Base-by-base conservation (phyloP, 768 basidiomycete genomes). In the Tubosaeta sp. region DNA sequence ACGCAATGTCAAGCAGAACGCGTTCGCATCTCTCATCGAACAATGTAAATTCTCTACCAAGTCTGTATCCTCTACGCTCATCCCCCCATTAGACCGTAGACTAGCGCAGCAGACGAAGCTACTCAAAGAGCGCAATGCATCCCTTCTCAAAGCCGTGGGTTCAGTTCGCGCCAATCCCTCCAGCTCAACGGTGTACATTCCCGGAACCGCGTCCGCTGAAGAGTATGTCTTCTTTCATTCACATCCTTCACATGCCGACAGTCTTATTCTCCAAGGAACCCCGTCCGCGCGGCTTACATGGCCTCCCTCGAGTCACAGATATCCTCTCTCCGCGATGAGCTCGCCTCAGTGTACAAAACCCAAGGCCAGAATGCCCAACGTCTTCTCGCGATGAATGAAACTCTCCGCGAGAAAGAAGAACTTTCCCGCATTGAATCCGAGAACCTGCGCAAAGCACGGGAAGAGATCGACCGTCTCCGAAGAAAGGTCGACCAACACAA, bases 301-400 rank as follows among this genome's bases (percentile, higher is more conserved):
- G 76, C 85, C 1, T 97, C 95, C 17, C 83, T 98, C 44, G 95
- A 98, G 69, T 86, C 88, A 5, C 94, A 97, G 65, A 89, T 98
- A 68, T 91, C 92, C 2, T 85, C 89, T 11, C 76, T 97, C 45
- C 85, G 95, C 32, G 88, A 91, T 60, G 95, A 98, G 68, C 79
- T 97, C 46, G 91, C 95, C 3, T 91, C 88, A 9, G 84, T 95
- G 1, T 99, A 98, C 76, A 95, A 95, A 70, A 91, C 92, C 0
- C 95, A 98, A 57, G 90, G 91, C 5, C 92, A 95, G 71, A 95
- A 97, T 68, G 90, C 94, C 1, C 95, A 97, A 67, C 82, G 93
- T 35, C 80, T 95, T 8, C 77, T 99, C 13, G 81, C 88, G 4
- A 92, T 99, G 86, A 95, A 91, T 55, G 97, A 99, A 70, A 92